Base-by-base conservation (phyloP, 345 rosid species). In the Euphorbia peplus region DNA sequence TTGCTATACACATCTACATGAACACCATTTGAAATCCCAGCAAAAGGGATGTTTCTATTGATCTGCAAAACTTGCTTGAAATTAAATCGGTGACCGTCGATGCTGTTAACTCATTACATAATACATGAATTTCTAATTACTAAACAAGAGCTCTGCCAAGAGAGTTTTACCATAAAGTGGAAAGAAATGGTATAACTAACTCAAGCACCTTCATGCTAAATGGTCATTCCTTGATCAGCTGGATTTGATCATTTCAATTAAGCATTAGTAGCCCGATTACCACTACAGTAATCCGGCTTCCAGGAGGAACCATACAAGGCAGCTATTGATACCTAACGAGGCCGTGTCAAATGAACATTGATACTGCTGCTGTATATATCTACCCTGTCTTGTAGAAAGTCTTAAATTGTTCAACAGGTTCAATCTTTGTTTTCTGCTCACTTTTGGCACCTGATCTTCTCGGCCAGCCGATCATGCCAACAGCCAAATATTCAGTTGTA, bases 191-290 rank as follows among this genome's bases (percentile, higher is more conserved):
- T 25, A 16, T 18, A 18, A 48, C 14, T 48, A 44, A 59, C 29
- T 12, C 7, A 7, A 22, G 15, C 41, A 19, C n/a, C 60, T 48
- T 48, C 50, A 44, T 48, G n/a, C 64, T 50, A 9, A n/a, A 35
- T 70, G 60, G 32, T 16, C 59, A 48, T 50, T 47, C 13, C 44
- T 68, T 13, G 12, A 24, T 16, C 30, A 54, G 52, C 63, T 25
- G 19, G 9, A 35, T 37, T 8, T 48, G 5, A 48, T 48, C 5
- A 48, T 48, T n/a, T 50, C 54, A 50, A 18, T 18, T n/a, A 16
- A 8, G 54, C 54, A 18, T 3, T 15, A 35, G 39, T 8, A 35
- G 52, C 21, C 7, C n/a, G 18, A 48, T 18, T 50, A n/a, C 54
- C 5, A 6, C 54, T 50, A 7, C 19, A 11, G 32, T 13, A 55